These are phyloP conservation scores for Periglandula ipomoeae DNA, from an alignment of 2,329 filamentous ascomycete species.

Conservation along the genomic window DNA sequence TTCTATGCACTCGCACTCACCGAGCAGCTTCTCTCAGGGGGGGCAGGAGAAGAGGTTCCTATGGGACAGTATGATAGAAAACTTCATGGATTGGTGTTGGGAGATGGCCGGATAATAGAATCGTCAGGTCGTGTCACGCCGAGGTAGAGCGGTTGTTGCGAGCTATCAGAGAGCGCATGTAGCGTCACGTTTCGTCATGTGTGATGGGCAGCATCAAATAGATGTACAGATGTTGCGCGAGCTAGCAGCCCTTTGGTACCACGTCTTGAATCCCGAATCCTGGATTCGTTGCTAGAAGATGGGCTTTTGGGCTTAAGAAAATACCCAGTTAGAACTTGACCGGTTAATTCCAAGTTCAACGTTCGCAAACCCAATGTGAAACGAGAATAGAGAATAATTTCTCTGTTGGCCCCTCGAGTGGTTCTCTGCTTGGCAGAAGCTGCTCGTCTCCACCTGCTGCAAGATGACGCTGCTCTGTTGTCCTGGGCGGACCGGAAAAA, in stretches of 20 bases:
- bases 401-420: too few relatives aligned
- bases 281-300: too few relatives aligned
- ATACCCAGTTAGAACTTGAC: too few relatives aligned
- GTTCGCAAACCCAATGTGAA: too few relatives aligned
- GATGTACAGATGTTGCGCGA: too few relatives aligned
- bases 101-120: constrained; percentile 50
- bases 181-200: background rate
- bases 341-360: too few relatives aligned
- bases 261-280: too few relatives aligned
- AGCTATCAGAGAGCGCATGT: background rate
- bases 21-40: constrained; percentile 66
- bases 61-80: constrained; percentile 68
- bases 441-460: background rate
- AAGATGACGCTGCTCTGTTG: background rate
- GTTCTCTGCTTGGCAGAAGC: background rate
- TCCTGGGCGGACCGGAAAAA: constrained; percentile 22
- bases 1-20: constrained; percentile 72
- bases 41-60: constrained; percentile 56
- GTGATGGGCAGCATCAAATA: background rate
- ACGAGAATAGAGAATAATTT: too few relatives aligned
- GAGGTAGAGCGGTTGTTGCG: background rate
- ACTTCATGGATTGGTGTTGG: constrained; percentile 68
- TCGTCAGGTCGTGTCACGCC: constrained; percentile 6
- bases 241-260: too few relatives aligned
- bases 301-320: too few relatives aligned